These are phyloP conservation scores for Corrigiola litoralis DNA, from an alignment of 179 eudicot genomes.

Conservation along the genomic window DNA sequence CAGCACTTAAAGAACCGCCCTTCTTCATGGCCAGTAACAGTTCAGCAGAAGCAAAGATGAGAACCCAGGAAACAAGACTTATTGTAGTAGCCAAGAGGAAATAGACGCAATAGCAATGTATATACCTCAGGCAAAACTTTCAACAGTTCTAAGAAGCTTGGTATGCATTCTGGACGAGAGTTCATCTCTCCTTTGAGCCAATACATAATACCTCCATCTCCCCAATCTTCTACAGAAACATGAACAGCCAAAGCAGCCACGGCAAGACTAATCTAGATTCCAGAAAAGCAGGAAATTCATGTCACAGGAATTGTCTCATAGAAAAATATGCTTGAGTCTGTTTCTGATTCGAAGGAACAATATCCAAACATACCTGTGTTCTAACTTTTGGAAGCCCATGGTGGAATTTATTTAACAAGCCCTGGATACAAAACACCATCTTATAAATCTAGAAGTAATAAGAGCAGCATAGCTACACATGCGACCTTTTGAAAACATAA, in stretches of 20 bases:
- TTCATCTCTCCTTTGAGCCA: conserved; percentile 95
- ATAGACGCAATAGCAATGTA: not conserved
- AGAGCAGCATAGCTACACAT: not conserved
- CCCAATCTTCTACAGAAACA: conserved; percentile 95
- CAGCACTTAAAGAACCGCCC: too few species aligned
- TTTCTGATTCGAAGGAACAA: not conserved
- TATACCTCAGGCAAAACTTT: conserved; percentile 96
- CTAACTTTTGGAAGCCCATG: conserved; percentile 92
- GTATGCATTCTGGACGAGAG: conserved; percentile 74
- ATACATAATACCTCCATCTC: conserved; percentile 80
- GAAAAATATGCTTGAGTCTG: conserved; percentile 4
- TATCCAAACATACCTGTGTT: conserved; percentile 68
- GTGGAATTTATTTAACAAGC: conserved; percentile 72
- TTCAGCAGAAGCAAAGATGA: not conserved
- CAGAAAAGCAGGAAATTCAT: not conserved
- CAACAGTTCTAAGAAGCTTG: conserved; percentile 88
- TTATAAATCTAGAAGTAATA: not conserved
- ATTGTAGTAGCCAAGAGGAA: not conserved
- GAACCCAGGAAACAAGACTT: not conserved
- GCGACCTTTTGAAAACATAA: not conserved
- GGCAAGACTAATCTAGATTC: conserved; percentile 85
- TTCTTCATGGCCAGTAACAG: too few species aligned
- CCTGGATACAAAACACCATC: conserved; percentile 38
- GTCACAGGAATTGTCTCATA: conserved; percentile 1
- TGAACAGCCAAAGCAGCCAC: conserved; percentile 99